Percentiles rank a stretch among this genome's conserved stretches.
Conservation (phyloP, 2,329 filamentous ascomycete species). For the Aspergillus ruber region DNA sequence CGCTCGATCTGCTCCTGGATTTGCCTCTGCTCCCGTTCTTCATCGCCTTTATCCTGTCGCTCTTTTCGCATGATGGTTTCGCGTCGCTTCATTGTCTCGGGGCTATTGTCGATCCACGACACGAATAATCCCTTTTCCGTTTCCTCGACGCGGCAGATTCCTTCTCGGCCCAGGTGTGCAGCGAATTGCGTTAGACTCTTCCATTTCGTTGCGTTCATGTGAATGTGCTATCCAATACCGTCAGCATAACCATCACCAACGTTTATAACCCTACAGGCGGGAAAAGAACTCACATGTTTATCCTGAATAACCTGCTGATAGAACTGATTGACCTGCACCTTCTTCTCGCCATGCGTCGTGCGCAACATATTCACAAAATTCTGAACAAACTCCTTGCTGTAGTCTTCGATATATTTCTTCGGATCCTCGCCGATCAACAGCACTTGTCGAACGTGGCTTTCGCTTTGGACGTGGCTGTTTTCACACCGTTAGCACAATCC, state of each 20-base stretch:
- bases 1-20: constrained; percentile 77
- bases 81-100: constrained; percentile 71
- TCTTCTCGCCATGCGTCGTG: constrained; percentile 85
- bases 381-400: constrained; percentile 69
- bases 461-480: constrained; percentile 72
- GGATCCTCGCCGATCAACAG: constrained; percentile 80
- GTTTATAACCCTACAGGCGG: background rate
- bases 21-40: constrained; percentile 77
- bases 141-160: constrained; percentile 85
- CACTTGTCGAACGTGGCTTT: constrained; percentile 86
- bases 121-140: constrained; percentile 77
- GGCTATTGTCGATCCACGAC: constrained; percentile 85
- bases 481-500: background rate
- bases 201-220: constrained; percentile 94
- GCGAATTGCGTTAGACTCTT: constrained; percentile 81
- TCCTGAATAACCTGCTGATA: constrained; percentile 91
- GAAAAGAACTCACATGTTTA: constrained; percentile 48
- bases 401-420: constrained; percentile 75
- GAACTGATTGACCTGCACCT: constrained; percentile 82
- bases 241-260: background rate
- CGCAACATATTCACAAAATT: constrained; percentile 72
- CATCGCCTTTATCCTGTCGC: constrained; percentile 80
- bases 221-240: constrained; percentile 53
- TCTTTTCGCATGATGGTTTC: constrained; percentile 80
- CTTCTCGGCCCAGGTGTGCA: constrained; percentile 77